Percentiles rank a stretch among this genome's conserved stretches.
phyloP scores from a whole-genome alignment of 1,284 basidiomycete genomes.

The Meripilus lineatus region DNA sequence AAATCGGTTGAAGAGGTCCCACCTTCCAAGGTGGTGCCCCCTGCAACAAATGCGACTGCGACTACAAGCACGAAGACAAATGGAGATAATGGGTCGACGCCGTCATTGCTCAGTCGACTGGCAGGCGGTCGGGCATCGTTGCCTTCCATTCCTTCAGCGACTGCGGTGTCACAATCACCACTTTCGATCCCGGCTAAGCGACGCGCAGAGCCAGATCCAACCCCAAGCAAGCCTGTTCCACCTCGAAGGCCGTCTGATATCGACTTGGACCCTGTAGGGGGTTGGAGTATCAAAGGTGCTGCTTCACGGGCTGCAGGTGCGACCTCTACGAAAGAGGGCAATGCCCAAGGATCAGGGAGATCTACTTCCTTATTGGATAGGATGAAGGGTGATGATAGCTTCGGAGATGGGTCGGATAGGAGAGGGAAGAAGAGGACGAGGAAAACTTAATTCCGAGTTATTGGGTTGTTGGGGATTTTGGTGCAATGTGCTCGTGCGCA shows the following conservation, averaged over 20 bases:
- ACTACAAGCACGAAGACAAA: background rate
- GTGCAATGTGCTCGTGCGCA: too few species aligned
- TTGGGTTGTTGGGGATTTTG: too few species aligned
- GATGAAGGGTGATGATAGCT: constrained; percentile 25
- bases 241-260: constrained; percentile 18
- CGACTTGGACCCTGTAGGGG: constrained; percentile 32
- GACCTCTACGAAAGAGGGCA: constrained; percentile 14
- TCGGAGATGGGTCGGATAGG: constrained; percentile 8
- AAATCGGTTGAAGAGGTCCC: background rate
- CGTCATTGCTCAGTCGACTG: constrained; percentile 12
- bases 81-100: constrained; percentile 7
- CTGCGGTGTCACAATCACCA: background rate
- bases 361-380: constrained; percentile 42
- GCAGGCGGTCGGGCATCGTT: background rate
- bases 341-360: constrained; percentile 4
- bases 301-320: constrained; percentile 27
- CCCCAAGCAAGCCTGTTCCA: background rate
- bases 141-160: background rate
- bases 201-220: constrained; percentile 14
- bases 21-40: too few species aligned
- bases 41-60: too few species aligned
- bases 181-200: constrained; percentile 17
- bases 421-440: constrained; percentile 18
- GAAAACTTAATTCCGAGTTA: constrained; percentile 3
- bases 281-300: constrained; percentile 54